phyloP scores from a whole-genome alignment of 106 monocot species.

The Acorus gramineus region DNA sequence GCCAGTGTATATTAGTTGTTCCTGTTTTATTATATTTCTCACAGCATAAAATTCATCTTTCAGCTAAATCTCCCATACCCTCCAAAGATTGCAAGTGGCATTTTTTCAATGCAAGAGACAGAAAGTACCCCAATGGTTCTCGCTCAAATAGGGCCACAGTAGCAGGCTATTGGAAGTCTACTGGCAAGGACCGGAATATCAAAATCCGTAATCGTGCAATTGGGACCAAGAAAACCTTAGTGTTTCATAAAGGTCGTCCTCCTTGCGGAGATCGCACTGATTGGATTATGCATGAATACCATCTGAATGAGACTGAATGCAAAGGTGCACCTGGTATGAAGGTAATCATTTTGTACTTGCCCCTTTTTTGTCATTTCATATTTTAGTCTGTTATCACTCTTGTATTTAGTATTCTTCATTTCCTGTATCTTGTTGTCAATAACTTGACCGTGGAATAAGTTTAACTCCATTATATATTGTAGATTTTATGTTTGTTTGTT shows the following conservation, averaged over 20 bases:
- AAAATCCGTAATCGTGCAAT: slow-evolving; percentile 29
- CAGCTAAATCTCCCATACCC: slow-evolving; percentile 44
- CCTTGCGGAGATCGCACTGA: slow-evolving; percentile 64
- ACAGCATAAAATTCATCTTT: neutral
- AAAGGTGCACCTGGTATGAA: slow-evolving; percentile 26
- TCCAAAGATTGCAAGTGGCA: slow-evolving; percentile 73
- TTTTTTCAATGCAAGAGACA: slow-evolving; percentile 60
- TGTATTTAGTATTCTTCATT: too few relatives aligned
- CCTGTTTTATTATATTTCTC: slow-evolving; percentile 3
- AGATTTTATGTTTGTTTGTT: too few relatives aligned
- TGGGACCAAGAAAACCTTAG: slow-evolving; percentile 83
- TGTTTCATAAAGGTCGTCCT: slow-evolving; percentile 78
- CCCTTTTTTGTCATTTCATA: too few relatives aligned
- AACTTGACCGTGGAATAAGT: too few relatives aligned
- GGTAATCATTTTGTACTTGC: slow-evolving; percentile 19
- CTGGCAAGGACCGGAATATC: slow-evolving; percentile 63
- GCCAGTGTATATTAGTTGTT: neutral
- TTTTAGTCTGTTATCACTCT: too few relatives aligned
- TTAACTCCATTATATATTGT: too few relatives aligned
- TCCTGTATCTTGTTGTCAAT: too few relatives aligned
- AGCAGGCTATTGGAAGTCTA: slow-evolving; percentile 87
- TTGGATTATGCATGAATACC: slow-evolving; percentile 93
- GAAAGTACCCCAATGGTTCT: slow-evolving; percentile 70
- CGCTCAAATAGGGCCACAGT: slow-evolving; percentile 67
- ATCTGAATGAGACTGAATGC: slow-evolving; percentile 49